Evolutionary conservation across 805 yeast genomes (phyloP), one percentile per base, ranked within the genome.

Genomic region (Metschnikowia aberdeeniae): DNA sequence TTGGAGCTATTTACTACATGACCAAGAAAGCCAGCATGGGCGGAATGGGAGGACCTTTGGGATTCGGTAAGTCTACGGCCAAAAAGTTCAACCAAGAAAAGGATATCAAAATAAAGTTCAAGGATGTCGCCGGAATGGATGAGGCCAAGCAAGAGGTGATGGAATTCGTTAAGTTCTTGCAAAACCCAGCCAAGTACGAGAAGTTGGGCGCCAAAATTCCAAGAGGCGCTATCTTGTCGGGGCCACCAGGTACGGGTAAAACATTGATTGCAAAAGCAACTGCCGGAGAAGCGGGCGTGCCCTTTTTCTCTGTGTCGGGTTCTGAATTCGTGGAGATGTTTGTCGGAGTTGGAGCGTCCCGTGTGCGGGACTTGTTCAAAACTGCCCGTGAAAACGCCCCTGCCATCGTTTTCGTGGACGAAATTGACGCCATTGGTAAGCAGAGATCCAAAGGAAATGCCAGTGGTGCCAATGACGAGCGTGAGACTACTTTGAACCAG

Each of bases 211-310:
- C 97, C 9, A 87, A 89, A 64, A 89, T 89, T 51, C 97, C 97
- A 44, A 77, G 97, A 63, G 97, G 97, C 62, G 97, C 97, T 6
- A 86, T 89, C 53, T 69, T 89, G 41, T 84, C 95, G 10, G 97
- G 97, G 54, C 95, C 96, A 13, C 97, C 97, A 35, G 97, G 97
- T 73, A 89, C 97, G 3, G 97, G 97, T 80, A 89, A 89, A 66
- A 89, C 97, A 0, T 68, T 89, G 51, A 69, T 89, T 45, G 97
- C 97, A 20, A 89, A 86, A 64, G 97, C 97, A 10, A 89, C 97
- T 22, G 97, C 97, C 2, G 97, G 97, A 56, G 97, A 89, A 64
- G 96, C 97, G 1, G 93, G 88, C 41, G 97, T 89, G 42, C 96
- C 97, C 22, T 89, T 89, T 63, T 81, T 81, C 53, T 83, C 93